Conservation (phyloP, 257 asterid genomes). For the Penstemon barbatus region DNA sequence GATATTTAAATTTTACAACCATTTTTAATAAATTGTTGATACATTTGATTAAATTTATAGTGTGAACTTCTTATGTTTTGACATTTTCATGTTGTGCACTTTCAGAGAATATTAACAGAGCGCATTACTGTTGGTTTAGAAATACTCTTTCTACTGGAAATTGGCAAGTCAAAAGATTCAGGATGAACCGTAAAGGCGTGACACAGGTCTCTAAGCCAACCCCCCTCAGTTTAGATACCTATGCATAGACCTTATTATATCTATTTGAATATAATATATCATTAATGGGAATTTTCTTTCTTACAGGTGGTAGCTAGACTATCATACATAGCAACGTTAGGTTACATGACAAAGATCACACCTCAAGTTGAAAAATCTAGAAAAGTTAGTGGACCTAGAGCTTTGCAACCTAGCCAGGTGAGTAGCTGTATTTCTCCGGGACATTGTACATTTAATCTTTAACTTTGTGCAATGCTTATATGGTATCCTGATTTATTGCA, state of each 20-base stretch:
- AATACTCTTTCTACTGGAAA: slow-evolving; percentile 94
- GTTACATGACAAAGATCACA: slow-evolving; percentile 80
- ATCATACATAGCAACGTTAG: slow-evolving; percentile 81
- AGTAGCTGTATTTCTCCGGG: slow-evolving; percentile 19
- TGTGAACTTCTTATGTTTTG: background rate
- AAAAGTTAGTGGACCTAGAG: slow-evolving; percentile 98
- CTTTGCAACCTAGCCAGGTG: slow-evolving; percentile 98
- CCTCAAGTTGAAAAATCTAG: slow-evolving; percentile 94
- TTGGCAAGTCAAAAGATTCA: slow-evolving; percentile 84
- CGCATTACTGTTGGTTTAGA: slow-evolving; percentile 68
- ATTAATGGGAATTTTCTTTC: slow-evolving; percentile 17
- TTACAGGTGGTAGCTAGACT: slow-evolving; percentile 71
- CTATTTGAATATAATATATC: background rate
- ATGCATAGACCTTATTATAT: background rate
- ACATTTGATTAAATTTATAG: background rate
- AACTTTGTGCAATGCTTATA: slow-evolving; percentile 9
- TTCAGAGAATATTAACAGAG: slow-evolving; percentile 45
- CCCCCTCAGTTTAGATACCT: background rate
- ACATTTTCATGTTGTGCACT: slow-evolving; percentile 12
- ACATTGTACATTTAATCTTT: background rate
- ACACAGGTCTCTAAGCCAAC: slow-evolving; percentile 64
- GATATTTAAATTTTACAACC: background rate
- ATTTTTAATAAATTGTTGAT: background rate
- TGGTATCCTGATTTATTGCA: slow-evolving; percentile 16
- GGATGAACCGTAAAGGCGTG: slow-evolving; percentile 91